Base-by-base conservation (phyloP, 2,329 filamentous ascomycete species). In the Aureobasidium sp. region DNA sequence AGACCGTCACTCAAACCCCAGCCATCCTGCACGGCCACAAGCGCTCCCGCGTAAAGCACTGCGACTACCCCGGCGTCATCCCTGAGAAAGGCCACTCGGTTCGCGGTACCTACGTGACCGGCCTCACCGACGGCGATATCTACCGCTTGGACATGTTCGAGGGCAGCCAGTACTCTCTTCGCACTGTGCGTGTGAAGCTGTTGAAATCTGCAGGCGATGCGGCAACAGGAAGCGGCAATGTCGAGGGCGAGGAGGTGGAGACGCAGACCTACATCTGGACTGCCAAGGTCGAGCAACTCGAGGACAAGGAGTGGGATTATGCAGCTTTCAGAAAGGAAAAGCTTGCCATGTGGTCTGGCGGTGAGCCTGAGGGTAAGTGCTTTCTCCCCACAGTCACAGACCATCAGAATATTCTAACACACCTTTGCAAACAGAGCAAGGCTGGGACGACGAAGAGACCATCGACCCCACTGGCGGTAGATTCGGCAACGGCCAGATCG, bases 271-370 rank as follows among this genome's bases (percentile, higher is more conserved):
- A 80, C 56, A 81, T 90, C 7, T 83, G 81, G 71, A 72, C 78
- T 65, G 73, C 78, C 17, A 67, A 73, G 48, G 64, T 69, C 49
- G 64, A 76, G 11, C 62, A 74, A 0, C 75, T 97, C 19, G 90
- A 96, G 73, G 78, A 82, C 35, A 74, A 77, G 24, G 91, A 96
- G 73, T 97, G 93, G 93, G 90, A 96, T 72, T 94, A 91, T 76
- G 85, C 87, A 52, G 85, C 89, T 65, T 97, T 97, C 71, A 84
- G 87, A 64, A 79, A 80, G 68, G 86, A 94, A 64, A 96, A 91
- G 77, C 77, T 88, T 80, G 70, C 73, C 53, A 76, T 77, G 67
- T 87, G 85, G 85, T 77, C 81, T 63, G 80, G 77, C 14, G 75
- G 73, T 19, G 77, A 80, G 62, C 62, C 62, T 50, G 60, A 52